Evolutionary conservation across 2,329 filamentous ascomycete genomes (phyloP).

Genomic region (Penicillium frequentans): DNA sequence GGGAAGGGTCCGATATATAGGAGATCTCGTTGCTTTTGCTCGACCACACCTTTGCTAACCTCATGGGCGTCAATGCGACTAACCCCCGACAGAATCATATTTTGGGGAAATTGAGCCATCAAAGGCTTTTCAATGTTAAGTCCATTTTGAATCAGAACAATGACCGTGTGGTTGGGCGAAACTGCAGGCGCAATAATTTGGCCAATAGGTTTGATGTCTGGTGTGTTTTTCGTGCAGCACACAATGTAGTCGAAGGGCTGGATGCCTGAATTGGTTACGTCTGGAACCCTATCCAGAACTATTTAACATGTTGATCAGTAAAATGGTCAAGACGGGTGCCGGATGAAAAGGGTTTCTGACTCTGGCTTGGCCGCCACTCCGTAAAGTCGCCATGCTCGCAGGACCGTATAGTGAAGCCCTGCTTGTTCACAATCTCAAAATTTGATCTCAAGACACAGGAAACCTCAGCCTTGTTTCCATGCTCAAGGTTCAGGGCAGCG

Average conservation of each 20-base stretch:
- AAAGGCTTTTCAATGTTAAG: slow-evolving; percentile 63
- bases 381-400: slow-evolving; percentile 55
- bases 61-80: slow-evolving; percentile 56
- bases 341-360: slow-evolving; percentile 3
- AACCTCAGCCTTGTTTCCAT: slow-evolving; percentile 52
- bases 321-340: not conserved
- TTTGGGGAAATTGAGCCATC: slow-evolving; percentile 51
- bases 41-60: not conserved
- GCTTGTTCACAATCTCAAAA: slow-evolving; percentile 47
- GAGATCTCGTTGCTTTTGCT: not conserved
- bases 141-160: slow-evolving; percentile 63
- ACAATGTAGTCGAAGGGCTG: slow-evolving; percentile 57
- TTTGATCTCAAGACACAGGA: slow-evolving; percentile 60
- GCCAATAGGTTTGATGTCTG: slow-evolving; percentile 45
- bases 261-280: not conserved
- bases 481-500: slow-evolving; percentile 56
- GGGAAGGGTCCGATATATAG: not conserved
- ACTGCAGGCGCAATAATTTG: slow-evolving; percentile 46
- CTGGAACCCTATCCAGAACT: not conserved
- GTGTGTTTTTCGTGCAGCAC: slow-evolving; percentile 60
- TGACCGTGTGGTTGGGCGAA: slow-evolving; percentile 51
- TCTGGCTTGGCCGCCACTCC: slow-evolving; percentile 50
- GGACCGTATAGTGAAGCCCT: slow-evolving; percentile 57
- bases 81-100: slow-evolving; percentile 55
- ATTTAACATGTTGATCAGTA: not conserved